Evolutionary conservation across 805 yeast species (phyloP).

Genomic region (Scheffersomyces amazonensis): DNA sequence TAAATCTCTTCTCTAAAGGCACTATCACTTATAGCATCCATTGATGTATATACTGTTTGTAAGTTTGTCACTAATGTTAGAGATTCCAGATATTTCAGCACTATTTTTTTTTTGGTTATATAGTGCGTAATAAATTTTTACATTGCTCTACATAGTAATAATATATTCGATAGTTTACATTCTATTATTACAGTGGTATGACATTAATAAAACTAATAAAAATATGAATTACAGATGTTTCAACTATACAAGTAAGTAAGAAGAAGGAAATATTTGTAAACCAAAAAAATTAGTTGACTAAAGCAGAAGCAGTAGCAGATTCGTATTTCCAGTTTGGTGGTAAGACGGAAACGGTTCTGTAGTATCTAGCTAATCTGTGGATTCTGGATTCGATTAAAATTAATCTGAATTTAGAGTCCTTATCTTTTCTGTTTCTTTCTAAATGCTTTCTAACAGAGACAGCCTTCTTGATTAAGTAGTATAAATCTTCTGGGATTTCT

Average conservation of each 20-base stretch:
- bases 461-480: conserved; percentile 99
- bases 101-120: not conserved
- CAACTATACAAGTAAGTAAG: not conserved
- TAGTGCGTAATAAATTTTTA: no score
- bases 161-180: no score
- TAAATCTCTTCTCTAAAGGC: conserved; percentile 40
- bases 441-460: conserved; percentile 99
- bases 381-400: conserved; percentile 99
- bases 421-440: conserved; percentile 99
- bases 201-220: not conserved
- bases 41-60: conserved; percentile 16
- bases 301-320: conserved; percentile 99
- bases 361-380: conserved; percentile 99
- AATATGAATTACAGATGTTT: not conserved
- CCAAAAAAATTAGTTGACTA: conserved; percentile 77
- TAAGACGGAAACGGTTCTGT: conserved; percentile 98
- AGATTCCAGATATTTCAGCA: not conserved
- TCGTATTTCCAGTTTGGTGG: conserved; percentile 99
- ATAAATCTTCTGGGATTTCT: conserved; percentile 99
- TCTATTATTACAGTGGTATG: no score
- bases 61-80: no score
- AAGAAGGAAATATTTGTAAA: conserved; percentile 1
- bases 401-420: conserved; percentile 99
- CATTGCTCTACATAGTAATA: no score
- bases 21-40: conserved; percentile 70